phyloP scores from a whole-genome alignment of 1,284 basidiomycete species.

The Trichosporon asahii region DNA sequence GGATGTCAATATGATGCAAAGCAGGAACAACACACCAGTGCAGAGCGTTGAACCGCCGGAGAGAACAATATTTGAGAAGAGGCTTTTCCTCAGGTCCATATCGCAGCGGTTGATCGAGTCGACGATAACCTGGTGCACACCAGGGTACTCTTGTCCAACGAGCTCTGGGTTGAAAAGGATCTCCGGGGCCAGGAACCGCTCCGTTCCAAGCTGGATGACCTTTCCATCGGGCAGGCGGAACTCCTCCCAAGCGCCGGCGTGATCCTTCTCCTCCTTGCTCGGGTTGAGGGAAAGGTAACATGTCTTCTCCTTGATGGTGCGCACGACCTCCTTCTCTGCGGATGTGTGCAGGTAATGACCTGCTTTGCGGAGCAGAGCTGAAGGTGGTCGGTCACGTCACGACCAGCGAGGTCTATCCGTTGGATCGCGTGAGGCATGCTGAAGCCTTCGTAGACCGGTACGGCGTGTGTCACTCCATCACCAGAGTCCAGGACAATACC shows the following conservation, averaged over 20 bases:
- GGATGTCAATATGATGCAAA: neutral
- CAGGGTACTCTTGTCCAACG: constrained; percentile 92
- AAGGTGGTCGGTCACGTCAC: constrained; percentile 94
- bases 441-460: constrained; percentile 98
- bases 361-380: constrained; percentile 90
- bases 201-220: constrained; percentile 86
- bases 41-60: constrained; percentile 95
- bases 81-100: constrained; percentile 82
- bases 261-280: constrained; percentile 90
- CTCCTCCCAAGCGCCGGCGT: constrained; percentile 70
- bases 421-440: constrained; percentile 98
- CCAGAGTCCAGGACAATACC: constrained; percentile 98
- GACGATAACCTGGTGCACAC: constrained; percentile 82
- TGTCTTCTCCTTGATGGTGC: constrained; percentile 97
- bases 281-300: constrained; percentile 93
- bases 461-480: constrained; percentile 97
- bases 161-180: constrained; percentile 97
- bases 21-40: constrained; percentile 57
- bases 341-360: constrained; percentile 95
- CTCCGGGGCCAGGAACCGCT: constrained; percentile 95
- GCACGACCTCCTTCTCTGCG: constrained; percentile 93
- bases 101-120: constrained; percentile 57
- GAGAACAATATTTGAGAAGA: constrained; percentile 95
- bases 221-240: constrained; percentile 96
- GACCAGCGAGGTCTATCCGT: constrained; percentile 90